Percentiles rank a stretch among this genome's conserved stretches.
Evolutionary conservation across 148 eudicot genomes (phyloP).

Genomic region (Nepenthes gracilis): DNA sequence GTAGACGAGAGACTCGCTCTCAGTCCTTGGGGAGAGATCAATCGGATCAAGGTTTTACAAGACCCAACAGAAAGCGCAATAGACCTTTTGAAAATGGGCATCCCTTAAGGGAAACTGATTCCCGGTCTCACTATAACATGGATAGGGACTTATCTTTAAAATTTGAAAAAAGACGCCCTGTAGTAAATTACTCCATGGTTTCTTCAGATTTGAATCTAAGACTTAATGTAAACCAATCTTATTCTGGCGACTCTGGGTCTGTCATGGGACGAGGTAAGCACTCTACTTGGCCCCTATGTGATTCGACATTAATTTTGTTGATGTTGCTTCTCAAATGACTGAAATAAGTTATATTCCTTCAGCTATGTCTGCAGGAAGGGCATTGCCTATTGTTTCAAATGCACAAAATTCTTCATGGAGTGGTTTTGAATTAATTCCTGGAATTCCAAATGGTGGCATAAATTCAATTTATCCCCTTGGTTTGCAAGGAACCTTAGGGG

Average conservation of each 20-base stretch:
- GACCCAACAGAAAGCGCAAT: slow-evolving; percentile 65
- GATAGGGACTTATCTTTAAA: slow-evolving; percentile 41
- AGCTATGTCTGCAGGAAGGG: slow-evolving; percentile 55
- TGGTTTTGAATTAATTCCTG: slow-evolving; percentile 71
- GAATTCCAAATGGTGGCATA: slow-evolving; percentile 60
- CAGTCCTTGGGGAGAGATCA: slow-evolving; percentile 64
- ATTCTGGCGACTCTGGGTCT: slow-evolving; percentile 41
- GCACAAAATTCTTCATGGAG: slow-evolving; percentile 56
- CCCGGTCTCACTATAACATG: slow-evolving; percentile 31
- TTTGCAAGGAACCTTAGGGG: slow-evolving; percentile 54
- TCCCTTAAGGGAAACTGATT: slow-evolving; percentile 27
- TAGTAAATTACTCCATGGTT: slow-evolving; percentile 26
- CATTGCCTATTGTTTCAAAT: slow-evolving; percentile 50
- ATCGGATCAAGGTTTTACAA: slow-evolving; percentile 36
- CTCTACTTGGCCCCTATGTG: slow-evolving; percentile 39
- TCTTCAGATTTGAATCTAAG: slow-evolving; percentile 24
- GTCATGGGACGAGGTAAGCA: slow-evolving; percentile 77
- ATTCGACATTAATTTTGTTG: slow-evolving; percentile 49
- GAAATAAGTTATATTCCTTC: slow-evolving; percentile 43
- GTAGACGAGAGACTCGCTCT: slow-evolving; percentile 62
- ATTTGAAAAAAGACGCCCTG: slow-evolving; percentile 51
- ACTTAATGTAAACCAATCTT: slow-evolving; percentile 23
- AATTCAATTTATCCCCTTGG: slow-evolving; percentile 71
- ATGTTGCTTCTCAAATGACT: slow-evolving; percentile 50
- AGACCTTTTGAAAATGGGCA: slow-evolving; percentile 73